Base-by-base conservation (phyloP, 805 yeast genomes). In the Metschnikowia rubicola region DNA sequence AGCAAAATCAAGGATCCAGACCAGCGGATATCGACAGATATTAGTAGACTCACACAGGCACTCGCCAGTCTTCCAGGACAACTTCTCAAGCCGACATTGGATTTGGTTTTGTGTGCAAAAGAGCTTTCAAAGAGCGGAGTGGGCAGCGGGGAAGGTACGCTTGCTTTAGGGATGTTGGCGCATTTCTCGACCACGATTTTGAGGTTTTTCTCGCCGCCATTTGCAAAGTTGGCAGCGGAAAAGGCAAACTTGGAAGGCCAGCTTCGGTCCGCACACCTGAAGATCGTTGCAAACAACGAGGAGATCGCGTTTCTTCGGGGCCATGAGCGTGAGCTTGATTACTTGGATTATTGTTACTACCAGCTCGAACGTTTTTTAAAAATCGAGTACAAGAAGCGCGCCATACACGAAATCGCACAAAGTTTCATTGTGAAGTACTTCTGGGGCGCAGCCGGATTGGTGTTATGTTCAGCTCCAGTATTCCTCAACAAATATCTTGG, bases 381-480 rank as follows among this genome's bases (percentile, higher is more conserved):
- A 58, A 78, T 82, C 67, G 91, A 86, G 60, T 77, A 86, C 53
- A 80, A 86, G 67, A 83, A 87, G 56, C 76, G 84, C 69, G 84
- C 92, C 29, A 64, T 86, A 26, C 92, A 90, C 66, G 90, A 90
- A 60, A 79, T 88, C 55, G 86, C 92, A 2, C 94, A 92, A 55
- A 88, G 86, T 41, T 91, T 90, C 58, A 82, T 89, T 44, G 91
- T 91, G 51, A 91, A 91, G 68, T 91, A 91, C 66, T 80, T 89
- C 41, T 86, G 97, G 91, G 98, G 98, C 52, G 98, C 97, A 2
- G 88, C 94, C 30, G 98, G 98, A 10, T 75, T 91, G 50, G 79
- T 84, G 1, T 73, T 91, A 40, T 91, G 97, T 66, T 83, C 96
- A 2, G 81, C 91, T 3, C 97, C 98, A 6, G 86, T 90, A 2